Conservation (phyloP, 139 green algal genomes). For the Volvox africanus region DNA sequence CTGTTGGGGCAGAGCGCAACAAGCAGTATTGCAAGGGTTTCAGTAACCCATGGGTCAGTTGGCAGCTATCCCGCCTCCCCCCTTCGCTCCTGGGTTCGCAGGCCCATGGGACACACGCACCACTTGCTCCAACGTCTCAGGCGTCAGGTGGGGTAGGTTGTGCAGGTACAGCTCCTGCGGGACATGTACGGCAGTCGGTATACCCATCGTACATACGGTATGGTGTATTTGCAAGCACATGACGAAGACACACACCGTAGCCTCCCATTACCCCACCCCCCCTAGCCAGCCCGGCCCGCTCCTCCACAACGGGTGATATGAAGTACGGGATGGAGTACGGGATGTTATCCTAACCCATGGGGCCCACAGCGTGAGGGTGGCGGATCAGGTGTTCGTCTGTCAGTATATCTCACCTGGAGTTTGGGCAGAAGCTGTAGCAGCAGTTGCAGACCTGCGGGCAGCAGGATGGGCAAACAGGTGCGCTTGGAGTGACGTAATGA, state of each 20-base stretch:
- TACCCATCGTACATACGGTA: background rate
- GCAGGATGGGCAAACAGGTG: too few species aligned
- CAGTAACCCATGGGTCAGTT: background rate
- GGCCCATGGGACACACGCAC: background rate
- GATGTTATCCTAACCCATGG: background rate
- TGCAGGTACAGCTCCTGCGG: constrained; percentile 13
- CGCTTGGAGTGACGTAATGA: too few species aligned
- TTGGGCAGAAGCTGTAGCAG: constrained; percentile 20
- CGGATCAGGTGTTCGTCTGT: background rate
- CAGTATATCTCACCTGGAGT: constrained; percentile 12
- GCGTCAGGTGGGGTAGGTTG: constrained; percentile 35
- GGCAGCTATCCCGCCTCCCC: background rate
- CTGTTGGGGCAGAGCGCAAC: background rate
- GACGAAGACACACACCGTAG: background rate
- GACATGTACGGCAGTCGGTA: background rate
- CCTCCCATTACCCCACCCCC: background rate
- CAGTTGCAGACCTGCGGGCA: constrained; percentile 14
- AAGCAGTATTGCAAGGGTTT: too few species aligned
- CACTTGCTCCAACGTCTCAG: constrained; percentile 36
- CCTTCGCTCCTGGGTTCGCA: background rate
- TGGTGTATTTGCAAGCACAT: background rate
- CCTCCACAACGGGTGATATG: background rate
- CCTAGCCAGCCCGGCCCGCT: background rate
- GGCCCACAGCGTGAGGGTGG: background rate
- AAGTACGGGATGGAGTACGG: background rate